Base-by-base conservation (phyloP, 2,329 filamentous ascomycete genomes). In the Ilyonectria sp. region DNA sequence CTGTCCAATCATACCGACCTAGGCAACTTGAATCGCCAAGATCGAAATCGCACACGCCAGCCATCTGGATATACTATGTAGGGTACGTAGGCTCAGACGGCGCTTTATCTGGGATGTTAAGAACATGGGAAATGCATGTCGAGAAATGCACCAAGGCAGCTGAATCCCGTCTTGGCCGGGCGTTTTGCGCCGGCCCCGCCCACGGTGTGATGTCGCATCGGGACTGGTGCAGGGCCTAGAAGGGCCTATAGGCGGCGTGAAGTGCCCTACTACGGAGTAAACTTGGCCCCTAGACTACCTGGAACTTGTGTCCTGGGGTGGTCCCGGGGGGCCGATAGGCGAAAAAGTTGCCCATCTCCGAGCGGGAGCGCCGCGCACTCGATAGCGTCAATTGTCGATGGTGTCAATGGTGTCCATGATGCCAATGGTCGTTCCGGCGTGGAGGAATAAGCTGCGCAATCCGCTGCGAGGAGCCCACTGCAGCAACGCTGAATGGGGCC, bases 201-300 rank as follows among this genome's bases (percentile, higher is more conserved):
- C 44, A 47, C 19, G 10, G 44, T 26, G 15, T 11, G 15, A 31
- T 58, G 55, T 50, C 49, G 62, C 31, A 35, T 53, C n/a, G 55
- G 49, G 47, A 43, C n/a, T 46, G 60, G 23, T 53, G 50, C 52
- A 56, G 43, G 60, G 60, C 52, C 62, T 55, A 54, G 62, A 65
- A 47, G 29, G 62, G 62, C 10, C 62, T 15, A 65, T 31, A 40
- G 33, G 31, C 19, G 33, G 33, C 29, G 58, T 43, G 37, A 5
- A 19, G 17, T 43, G 37, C 37, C 37, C 17, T 40, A n/a, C n/a
- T n/a, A n/a, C n/a, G n/a, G n/a, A n/a, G n/a, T n/a, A n/a, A n/a
- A 17, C 17, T 15, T 40, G 13, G 13, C 10, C 37, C 15, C 40
- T 43, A 6, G 40, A 6, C 2, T 15, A 6, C 13, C 37, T 40